phyloP scores from a whole-genome alignment of 208 protist genomes.

The Balamuthia mandrillaris region DNA sequence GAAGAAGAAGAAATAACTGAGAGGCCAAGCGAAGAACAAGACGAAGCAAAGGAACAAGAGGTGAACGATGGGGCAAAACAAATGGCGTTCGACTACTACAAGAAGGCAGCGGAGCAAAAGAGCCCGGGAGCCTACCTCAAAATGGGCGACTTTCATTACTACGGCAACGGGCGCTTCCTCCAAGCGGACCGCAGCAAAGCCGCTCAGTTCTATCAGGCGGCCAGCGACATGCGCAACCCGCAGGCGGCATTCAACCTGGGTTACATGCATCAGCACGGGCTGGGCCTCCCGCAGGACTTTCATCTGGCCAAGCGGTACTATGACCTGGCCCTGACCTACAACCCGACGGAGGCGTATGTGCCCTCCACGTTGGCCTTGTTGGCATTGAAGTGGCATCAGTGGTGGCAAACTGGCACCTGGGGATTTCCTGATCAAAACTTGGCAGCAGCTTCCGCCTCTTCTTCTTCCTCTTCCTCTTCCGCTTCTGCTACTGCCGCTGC shows the following conservation, averaged over 20 bases:
- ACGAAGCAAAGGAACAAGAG: not conserved
- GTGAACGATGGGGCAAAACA: not conserved
- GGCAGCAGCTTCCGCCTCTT: too few relatives aligned
- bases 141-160: conserved; percentile 44
- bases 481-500: too few relatives aligned
- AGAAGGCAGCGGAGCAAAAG: conserved; percentile 13
- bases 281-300: conserved; percentile 49
- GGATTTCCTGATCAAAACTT: too few relatives aligned
- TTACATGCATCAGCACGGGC: conserved; percentile 49
- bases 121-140: conserved; percentile 17
- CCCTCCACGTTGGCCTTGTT: conserved; percentile 26
- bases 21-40: not conserved
- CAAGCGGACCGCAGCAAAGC: not conserved
- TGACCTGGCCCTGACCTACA: conserved; percentile 5
- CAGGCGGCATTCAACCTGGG: conserved; percentile 54
- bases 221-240: not conserved
- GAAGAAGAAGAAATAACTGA: not conserved
- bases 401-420: too few relatives aligned
- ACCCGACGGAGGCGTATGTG: conserved; percentile 37
- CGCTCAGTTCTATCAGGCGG: conserved; percentile 28
- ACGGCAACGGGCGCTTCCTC: conserved; percentile 28
- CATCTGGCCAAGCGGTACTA: conserved; percentile 58
- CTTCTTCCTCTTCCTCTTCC: too few relatives aligned
- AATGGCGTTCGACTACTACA: conserved; percentile 33
- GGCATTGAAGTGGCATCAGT: too few relatives aligned